Evolutionary conservation across 768 basidiomycete genomes (phyloP).

Genomic region (Tulasnella sp.): DNA sequence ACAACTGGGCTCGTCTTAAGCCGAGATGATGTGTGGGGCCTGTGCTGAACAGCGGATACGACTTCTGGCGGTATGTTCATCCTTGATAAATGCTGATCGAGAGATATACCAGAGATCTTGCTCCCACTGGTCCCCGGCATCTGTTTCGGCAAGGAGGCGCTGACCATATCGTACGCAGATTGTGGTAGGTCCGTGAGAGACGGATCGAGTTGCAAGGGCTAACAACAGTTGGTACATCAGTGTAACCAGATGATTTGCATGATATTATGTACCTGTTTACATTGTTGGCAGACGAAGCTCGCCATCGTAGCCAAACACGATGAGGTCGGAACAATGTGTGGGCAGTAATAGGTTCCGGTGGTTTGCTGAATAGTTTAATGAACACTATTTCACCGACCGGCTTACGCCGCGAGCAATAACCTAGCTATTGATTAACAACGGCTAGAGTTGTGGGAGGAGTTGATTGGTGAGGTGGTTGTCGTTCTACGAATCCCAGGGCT

Average conservation of each 20-base stretch:
- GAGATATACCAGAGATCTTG: conserved; percentile 21
- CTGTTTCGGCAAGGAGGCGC: conserved; percentile 52
- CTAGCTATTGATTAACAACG: too few species aligned
- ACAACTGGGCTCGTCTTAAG: conserved; percentile 28
- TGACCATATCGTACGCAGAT: conserved; percentile 79
- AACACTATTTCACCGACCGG: too few species aligned
- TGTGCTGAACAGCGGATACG: conserved; percentile 42
- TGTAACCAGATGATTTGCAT: background rate
- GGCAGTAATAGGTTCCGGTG: too few species aligned
- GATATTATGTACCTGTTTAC: conserved; percentile 41
- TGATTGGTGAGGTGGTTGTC: too few species aligned
- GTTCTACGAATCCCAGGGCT: too few species aligned
- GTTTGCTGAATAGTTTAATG: too few species aligned
- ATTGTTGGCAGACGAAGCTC: conserved; percentile 56
- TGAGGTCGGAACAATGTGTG: too few species aligned
- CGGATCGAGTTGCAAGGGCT: conserved; percentile 85
- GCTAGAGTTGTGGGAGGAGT: too few species aligned
- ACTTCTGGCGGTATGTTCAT: conserved; percentile 41
- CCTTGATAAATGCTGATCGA: conserved; percentile 38
- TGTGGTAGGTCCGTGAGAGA: conserved; percentile 79
- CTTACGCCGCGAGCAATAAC: too few species aligned
- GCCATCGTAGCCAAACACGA: background rate
- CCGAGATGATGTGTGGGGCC: background rate
- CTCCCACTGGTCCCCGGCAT: conserved; percentile 27
- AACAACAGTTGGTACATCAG: background rate